A percentile compares a stretch with the other conserved stretches of the same genome.
Conservation (phyloP, 139 green algal genomes). For the Desmodesmus armatus region DNA sequence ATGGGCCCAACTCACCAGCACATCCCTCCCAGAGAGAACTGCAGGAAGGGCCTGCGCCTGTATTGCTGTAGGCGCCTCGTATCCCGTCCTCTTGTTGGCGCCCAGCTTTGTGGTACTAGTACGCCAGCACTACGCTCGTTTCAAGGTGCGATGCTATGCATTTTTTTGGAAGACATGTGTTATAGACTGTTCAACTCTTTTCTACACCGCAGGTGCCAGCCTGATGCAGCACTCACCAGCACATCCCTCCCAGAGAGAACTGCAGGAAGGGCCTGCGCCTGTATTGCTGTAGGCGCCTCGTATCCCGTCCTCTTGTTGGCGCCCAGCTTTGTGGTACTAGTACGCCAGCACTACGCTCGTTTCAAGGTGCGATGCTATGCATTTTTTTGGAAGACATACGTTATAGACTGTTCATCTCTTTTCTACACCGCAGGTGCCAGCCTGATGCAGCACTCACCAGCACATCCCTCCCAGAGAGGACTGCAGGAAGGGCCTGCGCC, state of each 20-base stretch:
- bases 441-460: constrained; percentile 64
- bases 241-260: constrained; percentile 82
- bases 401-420: no score
- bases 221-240: constrained; percentile 59
- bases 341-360: background rate
- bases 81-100: constrained; percentile 82
- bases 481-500: constrained; percentile 83
- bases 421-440: background rate
- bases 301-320: constrained; percentile 86
- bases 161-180: no score
- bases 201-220: background rate
- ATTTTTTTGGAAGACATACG: no score
- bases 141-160: no score
- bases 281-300: constrained; percentile 96
- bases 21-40: constrained; percentile 78
- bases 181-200: no score
- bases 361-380: no score
- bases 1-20: constrained; percentile 70
- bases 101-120: no score
- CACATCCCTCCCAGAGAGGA: constrained; percentile 81
- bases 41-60: constrained; percentile 90
- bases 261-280: constrained; percentile 87
- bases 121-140: background rate
- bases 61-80: constrained; percentile 96
- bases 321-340: no score